These are phyloP conservation scores for Zizania palustris DNA, from an alignment of 202 grass and related monocot genomes.

Conservation along the genomic window DNA sequence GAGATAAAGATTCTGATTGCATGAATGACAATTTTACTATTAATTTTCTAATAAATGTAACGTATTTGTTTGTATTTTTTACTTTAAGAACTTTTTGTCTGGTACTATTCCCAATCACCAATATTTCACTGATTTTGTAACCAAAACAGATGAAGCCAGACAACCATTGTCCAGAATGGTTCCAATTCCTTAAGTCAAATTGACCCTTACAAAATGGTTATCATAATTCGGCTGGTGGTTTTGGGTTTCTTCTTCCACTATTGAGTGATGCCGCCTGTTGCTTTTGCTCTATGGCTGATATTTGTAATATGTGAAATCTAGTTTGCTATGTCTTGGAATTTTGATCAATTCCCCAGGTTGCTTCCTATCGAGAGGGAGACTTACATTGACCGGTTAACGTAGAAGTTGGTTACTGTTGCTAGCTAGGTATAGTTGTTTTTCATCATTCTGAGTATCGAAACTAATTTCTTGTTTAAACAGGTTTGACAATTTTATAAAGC, in stretches of 20 bases:
- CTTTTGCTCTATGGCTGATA: constrained; percentile 84
- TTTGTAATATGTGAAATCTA: constrained; percentile 95
- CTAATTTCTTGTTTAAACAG: no score
- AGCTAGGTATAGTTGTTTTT: no score
- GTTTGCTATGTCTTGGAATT: constrained; percentile 89
- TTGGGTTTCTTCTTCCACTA: constrained; percentile 94
- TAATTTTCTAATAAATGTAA: neutral
- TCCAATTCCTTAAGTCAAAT: constrained; percentile 74
- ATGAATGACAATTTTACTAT: neutral
- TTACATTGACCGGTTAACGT: no score
- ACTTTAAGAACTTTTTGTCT: constrained; percentile 3
- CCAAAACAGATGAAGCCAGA: constrained; percentile 87
- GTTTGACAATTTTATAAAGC: no score
- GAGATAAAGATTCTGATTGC: neutral
- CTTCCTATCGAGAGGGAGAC: no score
- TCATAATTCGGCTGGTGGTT: constrained; percentile 83
- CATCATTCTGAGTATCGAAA: no score
- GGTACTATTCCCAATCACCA: constrained; percentile 14
- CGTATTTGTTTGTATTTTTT: neutral
- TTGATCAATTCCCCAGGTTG: constrained; percentile 94
- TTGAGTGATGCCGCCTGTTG: constrained; percentile 68
- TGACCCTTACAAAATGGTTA: constrained; percentile 89
- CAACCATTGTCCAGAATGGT: constrained; percentile 89
- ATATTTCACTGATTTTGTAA: constrained; percentile 35
- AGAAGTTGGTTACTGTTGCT: no score